Conservation (phyloP, 345 rosid genomes). For the Hypericum perforatum region DNA sequence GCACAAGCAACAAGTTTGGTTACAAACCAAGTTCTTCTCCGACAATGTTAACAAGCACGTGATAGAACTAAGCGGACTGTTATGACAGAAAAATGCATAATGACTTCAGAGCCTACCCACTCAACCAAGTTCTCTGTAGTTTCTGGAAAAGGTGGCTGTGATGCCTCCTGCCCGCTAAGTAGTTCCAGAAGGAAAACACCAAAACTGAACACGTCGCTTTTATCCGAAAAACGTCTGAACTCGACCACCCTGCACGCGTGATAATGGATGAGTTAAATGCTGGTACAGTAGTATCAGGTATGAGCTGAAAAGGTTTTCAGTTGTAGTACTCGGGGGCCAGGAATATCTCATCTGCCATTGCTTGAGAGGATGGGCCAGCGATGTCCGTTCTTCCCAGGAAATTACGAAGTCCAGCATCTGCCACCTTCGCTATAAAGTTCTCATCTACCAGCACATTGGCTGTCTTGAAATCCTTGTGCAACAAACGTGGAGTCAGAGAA, state of each 20-base stretch:
- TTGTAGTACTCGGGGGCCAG: conserved; percentile 69
- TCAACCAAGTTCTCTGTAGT: conserved; percentile 54
- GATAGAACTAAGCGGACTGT: no score
- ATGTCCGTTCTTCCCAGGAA: conserved; percentile 59
- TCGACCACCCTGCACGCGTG: conserved; percentile 56
- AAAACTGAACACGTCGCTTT: conserved; percentile 82
- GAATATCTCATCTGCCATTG: conserved; percentile 63
- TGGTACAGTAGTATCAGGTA: no score
- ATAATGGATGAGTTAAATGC: not conserved
- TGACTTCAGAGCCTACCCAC: conserved; percentile 45
- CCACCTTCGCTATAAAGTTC: conserved; percentile 79
- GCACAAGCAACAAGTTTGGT: no score
- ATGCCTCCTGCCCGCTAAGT: conserved; percentile 69
- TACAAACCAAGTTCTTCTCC: no score
- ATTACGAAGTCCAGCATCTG: conserved; percentile 82
- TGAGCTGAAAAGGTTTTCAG: no score
- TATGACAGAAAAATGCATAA: not conserved
- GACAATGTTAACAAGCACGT: no score
- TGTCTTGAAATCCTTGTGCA: conserved; percentile 88
- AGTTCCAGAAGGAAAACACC: conserved; percentile 89
- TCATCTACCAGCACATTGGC: conserved; percentile 91
- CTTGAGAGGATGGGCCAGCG: conserved; percentile 75
- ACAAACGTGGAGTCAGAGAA: conserved; percentile 61
- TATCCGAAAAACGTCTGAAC: conserved; percentile 77
- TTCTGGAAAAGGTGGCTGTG: conserved; percentile 39